Percentiles rank a stretch among this genome's conserved stretches.
These are phyloP conservation scores for Dryas drummondii DNA, from an alignment of 306 rosid genomes.

Conservation along the genomic window DNA sequence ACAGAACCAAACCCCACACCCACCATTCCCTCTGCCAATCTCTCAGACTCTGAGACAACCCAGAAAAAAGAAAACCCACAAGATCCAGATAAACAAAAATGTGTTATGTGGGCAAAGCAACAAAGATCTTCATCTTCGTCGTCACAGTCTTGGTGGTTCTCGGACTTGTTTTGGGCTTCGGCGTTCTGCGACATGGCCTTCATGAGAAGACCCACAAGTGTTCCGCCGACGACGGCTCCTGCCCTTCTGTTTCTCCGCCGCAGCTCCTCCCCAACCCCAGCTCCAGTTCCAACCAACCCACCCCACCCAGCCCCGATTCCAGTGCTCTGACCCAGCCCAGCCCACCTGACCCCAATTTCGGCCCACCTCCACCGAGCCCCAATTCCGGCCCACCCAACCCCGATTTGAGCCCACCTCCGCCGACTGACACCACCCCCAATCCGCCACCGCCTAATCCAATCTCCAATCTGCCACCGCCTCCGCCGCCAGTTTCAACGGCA, in stretches of 20 bases:
- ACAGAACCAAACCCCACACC: constrained; percentile 20
- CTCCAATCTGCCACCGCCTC: constrained; percentile 31
- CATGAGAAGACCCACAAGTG: constrained; percentile 47
- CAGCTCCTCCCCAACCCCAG: constrained; percentile 45
- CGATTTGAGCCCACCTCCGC: constrained; percentile 21
- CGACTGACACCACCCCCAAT: constrained; percentile 18
- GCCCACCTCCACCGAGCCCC: constrained; percentile 7
- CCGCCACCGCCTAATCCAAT: constrained; percentile 15
- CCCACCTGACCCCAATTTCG: constrained; percentile 7
- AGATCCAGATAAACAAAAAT: constrained; percentile 20
- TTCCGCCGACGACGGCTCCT: constrained; percentile 49
- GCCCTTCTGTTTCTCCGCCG: constrained; percentile 46
- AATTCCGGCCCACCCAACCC: constrained; percentile 15
- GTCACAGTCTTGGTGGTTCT: constrained; percentile 66
- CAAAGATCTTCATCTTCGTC: constrained; percentile 97
- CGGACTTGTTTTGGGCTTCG: constrained; percentile 69
- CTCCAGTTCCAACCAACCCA: constrained; percentile 39
- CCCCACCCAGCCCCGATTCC: constrained; percentile 31
- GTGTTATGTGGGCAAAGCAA: constrained; percentile 99
- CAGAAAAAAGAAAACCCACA: not conserved
- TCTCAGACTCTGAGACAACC: constrained; percentile 17
- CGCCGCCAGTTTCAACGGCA: constrained; percentile 31
- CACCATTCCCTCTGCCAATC: constrained; percentile 4
- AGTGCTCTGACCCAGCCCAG: constrained; percentile 1
- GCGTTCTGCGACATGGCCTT: constrained; percentile 51